phyloP scores from a whole-genome alignment of 2,329 filamentous ascomycete genomes.

The Hawksworthiomyces lignivorus region DNA sequence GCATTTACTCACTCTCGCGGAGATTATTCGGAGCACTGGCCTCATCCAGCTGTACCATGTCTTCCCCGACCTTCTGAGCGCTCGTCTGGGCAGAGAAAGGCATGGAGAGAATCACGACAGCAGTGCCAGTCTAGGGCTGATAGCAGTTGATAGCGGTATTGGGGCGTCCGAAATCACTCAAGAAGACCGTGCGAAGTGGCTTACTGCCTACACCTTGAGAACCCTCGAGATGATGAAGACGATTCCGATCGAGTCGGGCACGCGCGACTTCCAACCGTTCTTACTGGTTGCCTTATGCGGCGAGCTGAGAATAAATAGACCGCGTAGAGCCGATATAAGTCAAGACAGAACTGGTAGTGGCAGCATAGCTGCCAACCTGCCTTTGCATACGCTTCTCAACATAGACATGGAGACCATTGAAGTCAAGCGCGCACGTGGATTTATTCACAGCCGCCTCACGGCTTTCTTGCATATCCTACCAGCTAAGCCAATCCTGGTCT shows the following conservation, averaged over 20 bases:
- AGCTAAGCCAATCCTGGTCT: conserved; percentile 41
- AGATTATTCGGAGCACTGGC: conserved; percentile 44
- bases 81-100: conserved; percentile 28
- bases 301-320: conserved; percentile 36
- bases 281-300: conserved; percentile 41
- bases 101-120: conserved; percentile 3
- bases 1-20: conserved; percentile 44
- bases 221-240: conserved; percentile 40
- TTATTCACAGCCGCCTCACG: conserved; percentile 40
- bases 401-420: conserved; percentile 30
- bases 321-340: conserved; percentile 12
- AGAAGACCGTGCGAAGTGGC: conserved; percentile 29
- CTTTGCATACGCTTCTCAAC: neutral
- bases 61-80: conserved; percentile 42
- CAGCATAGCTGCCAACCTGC: too few species aligned
- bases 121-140: too few species aligned
- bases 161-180: conserved; percentile 4
- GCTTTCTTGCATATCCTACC: conserved; percentile 36
- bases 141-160: too few species aligned
- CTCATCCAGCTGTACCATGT: conserved; percentile 47
- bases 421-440: conserved; percentile 37
- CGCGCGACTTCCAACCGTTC: conserved; percentile 45
- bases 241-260: conserved; percentile 43
- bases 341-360: too few species aligned
- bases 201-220: conserved; percentile 42